A percentile compares a stretch with the other conserved stretches of the same genome.
phyloP scores from a whole-genome alignment of 140 eudicot genomes.

The Ambrosia hybrid region DNA sequence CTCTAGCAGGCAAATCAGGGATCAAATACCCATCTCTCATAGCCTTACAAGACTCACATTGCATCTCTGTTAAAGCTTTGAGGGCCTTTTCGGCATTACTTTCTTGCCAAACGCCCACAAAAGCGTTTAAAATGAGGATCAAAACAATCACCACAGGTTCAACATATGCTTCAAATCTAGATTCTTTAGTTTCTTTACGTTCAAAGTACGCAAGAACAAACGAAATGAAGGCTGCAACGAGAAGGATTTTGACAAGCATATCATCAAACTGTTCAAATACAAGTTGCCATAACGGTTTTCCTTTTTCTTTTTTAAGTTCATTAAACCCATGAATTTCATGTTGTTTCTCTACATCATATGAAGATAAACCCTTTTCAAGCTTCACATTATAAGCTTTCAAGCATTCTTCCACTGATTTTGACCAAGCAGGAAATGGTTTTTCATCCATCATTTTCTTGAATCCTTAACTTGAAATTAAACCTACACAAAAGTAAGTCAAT shows the following conservation, averaged over 20 bases:
- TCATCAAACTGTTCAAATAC: conserved; percentile 79
- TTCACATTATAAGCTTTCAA: conserved; percentile 71
- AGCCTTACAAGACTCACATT: conserved; percentile 69
- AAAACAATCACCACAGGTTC: conserved; percentile 78
- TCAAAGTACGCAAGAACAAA: conserved; percentile 66
- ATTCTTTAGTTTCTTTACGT: conserved; percentile 52
- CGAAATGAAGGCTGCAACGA: conserved; percentile 79
- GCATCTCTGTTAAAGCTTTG: conserved; percentile 82
- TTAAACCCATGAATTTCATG: conserved; percentile 57
- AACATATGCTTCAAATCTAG: conserved; percentile 64
- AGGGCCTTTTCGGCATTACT: conserved; percentile 81
- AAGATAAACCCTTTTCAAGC: conserved; percentile 68
- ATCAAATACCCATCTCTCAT: conserved; percentile 58
- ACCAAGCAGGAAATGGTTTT: conserved; percentile 75
- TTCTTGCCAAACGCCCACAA: conserved; percentile 99
- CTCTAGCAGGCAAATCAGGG: conserved; percentile 72
- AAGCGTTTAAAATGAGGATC: conserved; percentile 71
- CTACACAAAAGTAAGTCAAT: conserved; percentile 10
- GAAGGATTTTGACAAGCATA: conserved; percentile 70
- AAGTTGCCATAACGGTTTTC: conserved; percentile 65
- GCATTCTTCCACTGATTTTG: conserved; percentile 71
- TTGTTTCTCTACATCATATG: conserved; percentile 64
- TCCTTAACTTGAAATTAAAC: conserved; percentile 20
- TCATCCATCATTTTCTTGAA: conserved; percentile 40
- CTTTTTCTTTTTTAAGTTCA: conserved; percentile 57